Evolutionary conservation across 73 alveolate genomes (phyloP).

Genomic region (Diophrys sp.): DNA sequence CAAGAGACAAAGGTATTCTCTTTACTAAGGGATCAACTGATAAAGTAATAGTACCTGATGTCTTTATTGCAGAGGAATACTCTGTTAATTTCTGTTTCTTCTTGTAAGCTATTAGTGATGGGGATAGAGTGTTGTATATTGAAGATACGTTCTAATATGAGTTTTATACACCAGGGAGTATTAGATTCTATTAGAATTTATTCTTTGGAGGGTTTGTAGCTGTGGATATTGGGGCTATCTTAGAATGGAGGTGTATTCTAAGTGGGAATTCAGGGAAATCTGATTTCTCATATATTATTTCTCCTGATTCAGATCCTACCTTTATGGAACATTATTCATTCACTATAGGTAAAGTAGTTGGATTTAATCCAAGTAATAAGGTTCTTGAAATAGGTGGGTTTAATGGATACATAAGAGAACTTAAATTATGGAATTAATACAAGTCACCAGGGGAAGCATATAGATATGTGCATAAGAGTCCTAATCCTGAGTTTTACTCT

Average conservation of each 20-base stretch:
- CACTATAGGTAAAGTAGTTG: neutral
- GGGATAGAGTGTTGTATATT: neutral
- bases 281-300: neutral
- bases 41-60: neutral
- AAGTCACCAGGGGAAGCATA: constrained; percentile 1
- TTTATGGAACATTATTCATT: neutral
- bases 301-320: neutral
- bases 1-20: neutral
- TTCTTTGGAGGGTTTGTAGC: neutral
- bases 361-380: neutral
- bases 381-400: neutral
- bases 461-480: neutral
- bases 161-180: neutral
- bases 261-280: neutral
- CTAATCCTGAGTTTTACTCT: constrained; percentile 12
- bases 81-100: neutral
- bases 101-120: neutral
- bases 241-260: neutral
- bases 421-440: constrained; percentile 12
- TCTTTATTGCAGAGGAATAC: neutral
- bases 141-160: neutral
- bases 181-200: neutral
- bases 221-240: neutral
- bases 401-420: constrained; percentile 22
- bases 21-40: neutral